These are phyloP conservation scores for Podospora australis DNA, from an alignment of 495 filamentous ascomycete species.

Conservation along the genomic window DNA sequence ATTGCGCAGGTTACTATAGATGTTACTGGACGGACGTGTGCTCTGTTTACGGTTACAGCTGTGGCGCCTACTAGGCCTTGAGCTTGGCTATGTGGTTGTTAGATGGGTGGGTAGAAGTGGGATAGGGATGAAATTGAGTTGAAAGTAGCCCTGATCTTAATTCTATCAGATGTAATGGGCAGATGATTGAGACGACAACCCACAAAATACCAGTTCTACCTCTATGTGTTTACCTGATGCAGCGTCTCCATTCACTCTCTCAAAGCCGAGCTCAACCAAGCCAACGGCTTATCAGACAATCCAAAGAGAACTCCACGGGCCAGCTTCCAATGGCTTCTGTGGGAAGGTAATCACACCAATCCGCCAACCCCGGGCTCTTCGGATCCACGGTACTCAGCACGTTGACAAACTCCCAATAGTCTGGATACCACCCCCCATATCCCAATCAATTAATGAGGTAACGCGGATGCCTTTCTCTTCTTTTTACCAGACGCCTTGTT, in stretches of 20 bases:
- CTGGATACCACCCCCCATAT: neutral
- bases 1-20: constrained; percentile 19
- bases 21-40: constrained; percentile 15
- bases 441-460: neutral
- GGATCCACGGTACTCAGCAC: neutral
- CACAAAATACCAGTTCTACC: no score
- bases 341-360: neutral
- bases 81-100: no score
- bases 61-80: constrained; percentile 22
- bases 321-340: neutral
- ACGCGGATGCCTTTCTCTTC: neutral
- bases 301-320: neutral
- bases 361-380: neutral
- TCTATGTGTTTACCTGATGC: no score
- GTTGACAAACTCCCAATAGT: neutral
- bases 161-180: no score
- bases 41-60: constrained; percentile 20
- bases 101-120: no score
- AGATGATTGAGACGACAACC: no score
- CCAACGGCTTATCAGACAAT: neutral
- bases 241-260: no score
- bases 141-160: no score
- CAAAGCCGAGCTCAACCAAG: neutral
- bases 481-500: neutral
- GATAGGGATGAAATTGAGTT: no score